A percentile compares a stretch with the other conserved stretches of the same genome.
These are phyloP conservation scores for Zasmidium angulare DNA, from an alignment of 2,329 filamentous ascomycete species.

Conservation along the genomic window DNA sequence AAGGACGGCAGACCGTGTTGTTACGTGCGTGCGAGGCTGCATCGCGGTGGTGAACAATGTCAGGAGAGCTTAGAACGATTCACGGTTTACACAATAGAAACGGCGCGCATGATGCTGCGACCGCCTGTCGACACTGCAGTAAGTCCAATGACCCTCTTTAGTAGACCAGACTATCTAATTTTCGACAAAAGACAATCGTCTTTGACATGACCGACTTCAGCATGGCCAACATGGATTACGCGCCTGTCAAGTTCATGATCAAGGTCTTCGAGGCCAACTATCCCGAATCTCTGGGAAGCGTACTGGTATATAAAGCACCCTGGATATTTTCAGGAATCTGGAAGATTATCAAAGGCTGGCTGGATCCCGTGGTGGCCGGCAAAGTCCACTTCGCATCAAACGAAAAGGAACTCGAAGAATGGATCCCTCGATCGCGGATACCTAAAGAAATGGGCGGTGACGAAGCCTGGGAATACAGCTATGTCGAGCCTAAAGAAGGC, in stretches of 20 bases:
- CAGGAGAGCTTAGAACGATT: conserved; percentile 81
- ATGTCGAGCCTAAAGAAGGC: conserved; percentile 69
- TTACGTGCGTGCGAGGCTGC: conserved; percentile 77
- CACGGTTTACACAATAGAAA: conserved; percentile 94
- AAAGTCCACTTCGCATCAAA: conserved; percentile 94
- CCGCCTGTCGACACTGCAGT: conserved; percentile 88
- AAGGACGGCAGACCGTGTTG: conserved; percentile 84
- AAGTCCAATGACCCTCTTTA: conserved; percentile 44
- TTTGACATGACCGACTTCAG: conserved; percentile 97
- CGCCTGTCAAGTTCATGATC: conserved; percentile 98
- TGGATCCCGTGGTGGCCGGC: conserved; percentile 90
- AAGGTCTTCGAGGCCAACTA: conserved; percentile 99
- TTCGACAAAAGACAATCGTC: conserved; percentile 67
- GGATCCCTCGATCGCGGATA: conserved; percentile 69
- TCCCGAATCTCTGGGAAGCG: conserved; percentile 83
- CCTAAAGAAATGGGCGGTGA: conserved; percentile 82
- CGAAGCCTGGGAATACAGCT: conserved; percentile 81
- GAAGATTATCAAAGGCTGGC: conserved; percentile 93
- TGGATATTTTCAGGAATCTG: conserved; percentile 99
- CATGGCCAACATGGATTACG: conserved; percentile 97
- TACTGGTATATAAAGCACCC: conserved; percentile 92
- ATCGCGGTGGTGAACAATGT: conserved; percentile 77
- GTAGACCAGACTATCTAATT: background rate
- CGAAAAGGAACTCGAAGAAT: conserved; percentile 73
- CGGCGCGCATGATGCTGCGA: conserved; percentile 76